Percentiles rank a stretch among this genome's conserved stretches.
These are phyloP conservation scores for Lodderomyces jiufengensis DNA, from an alignment of 1,139 yeast species.

Conservation along the genomic window DNA sequence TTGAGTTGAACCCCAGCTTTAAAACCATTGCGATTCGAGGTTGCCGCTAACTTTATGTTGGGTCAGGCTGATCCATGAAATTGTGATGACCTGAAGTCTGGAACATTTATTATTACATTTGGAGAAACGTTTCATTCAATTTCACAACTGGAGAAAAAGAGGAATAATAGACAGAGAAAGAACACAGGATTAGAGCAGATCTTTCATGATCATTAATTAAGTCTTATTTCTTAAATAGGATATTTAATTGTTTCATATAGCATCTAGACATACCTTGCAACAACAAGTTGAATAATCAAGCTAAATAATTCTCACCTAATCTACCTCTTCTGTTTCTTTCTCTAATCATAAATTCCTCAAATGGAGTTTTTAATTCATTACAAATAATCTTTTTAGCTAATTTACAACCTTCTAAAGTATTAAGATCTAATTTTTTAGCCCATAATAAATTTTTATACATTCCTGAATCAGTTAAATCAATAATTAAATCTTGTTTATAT, in stretches of 20 bases:
- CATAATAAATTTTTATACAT: constrained; percentile 56
- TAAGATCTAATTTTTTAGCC: constrained; percentile 43
- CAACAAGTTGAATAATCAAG: constrained; percentile 10
- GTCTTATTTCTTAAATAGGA: too few species aligned
- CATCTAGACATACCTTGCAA: too few species aligned
- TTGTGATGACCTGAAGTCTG: constrained; percentile 76
- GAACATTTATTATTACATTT: constrained; percentile 55
- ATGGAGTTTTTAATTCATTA: constrained; percentile 27
- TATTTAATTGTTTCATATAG: too few species aligned
- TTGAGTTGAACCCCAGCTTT: constrained; percentile 32
- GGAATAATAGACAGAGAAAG: too few species aligned
- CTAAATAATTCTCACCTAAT: constrained; percentile 43
- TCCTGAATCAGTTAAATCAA: constrained; percentile 55
- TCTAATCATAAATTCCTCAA: constrained; percentile 28
- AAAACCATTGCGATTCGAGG: constrained; percentile 94
- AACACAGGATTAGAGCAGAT: too few species aligned
- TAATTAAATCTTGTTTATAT: constrained; percentile 24
- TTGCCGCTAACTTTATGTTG: constrained; percentile 49
- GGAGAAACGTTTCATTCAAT: too few species aligned
- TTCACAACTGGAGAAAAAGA: too few species aligned
- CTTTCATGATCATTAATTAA: too few species aligned
- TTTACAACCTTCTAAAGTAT: constrained; percentile 26
- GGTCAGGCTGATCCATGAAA: constrained; percentile 73
- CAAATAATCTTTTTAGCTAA: constrained; percentile 31
- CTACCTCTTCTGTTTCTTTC: constrained; percentile 43